phyloP scores from a whole-genome alignment of 345 rosid genomes.

The Rhizophora apiculata region DNA sequence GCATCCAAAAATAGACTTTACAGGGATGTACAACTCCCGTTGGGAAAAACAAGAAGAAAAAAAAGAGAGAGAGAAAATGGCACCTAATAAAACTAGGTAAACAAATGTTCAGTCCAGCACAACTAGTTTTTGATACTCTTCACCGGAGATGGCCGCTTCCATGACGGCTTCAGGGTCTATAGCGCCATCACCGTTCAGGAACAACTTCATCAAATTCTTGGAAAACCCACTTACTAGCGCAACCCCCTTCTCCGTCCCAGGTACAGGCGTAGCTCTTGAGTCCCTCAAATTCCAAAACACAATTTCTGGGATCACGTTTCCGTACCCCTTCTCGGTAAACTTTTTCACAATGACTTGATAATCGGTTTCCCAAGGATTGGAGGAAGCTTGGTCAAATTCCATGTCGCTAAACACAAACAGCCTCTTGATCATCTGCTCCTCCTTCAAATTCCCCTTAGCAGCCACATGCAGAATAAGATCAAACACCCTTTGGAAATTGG shows the following conservation, averaged over 20 bases:
- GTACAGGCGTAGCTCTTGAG: constrained; percentile 47
- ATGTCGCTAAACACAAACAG: constrained; percentile 67
- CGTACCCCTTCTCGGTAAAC: constrained; percentile 42
- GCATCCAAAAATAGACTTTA: too few species aligned
- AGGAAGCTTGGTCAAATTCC: constrained; percentile 52
- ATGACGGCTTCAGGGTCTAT: constrained; percentile 35
- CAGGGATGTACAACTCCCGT: too few species aligned
- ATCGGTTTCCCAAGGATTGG: constrained; percentile 46
- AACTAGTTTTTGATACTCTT: constrained; percentile 41
- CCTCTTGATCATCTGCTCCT: constrained; percentile 54
- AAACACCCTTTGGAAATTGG: constrained; percentile 50
- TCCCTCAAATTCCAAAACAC: constrained; percentile 70
- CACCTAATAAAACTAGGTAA: too few species aligned
- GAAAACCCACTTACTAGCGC: constrained; percentile 67
- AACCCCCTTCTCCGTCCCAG: constrained; percentile 34
- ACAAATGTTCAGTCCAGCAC: constrained; percentile 33
- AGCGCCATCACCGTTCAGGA: constrained; percentile 42
- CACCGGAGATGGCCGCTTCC: constrained; percentile 42
- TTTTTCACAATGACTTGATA: constrained; percentile 41
- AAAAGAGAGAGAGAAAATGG: too few species aligned
- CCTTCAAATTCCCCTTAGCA: constrained; percentile 34
- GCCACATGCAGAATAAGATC: constrained; percentile 50
- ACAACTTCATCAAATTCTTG: constrained; percentile 55
- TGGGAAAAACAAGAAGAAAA: too few species aligned
- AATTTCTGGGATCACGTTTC: constrained; percentile 43